Conservation (phyloP, 108 stramenopile genomes). For the Fragilaria crotonensis region DNA sequence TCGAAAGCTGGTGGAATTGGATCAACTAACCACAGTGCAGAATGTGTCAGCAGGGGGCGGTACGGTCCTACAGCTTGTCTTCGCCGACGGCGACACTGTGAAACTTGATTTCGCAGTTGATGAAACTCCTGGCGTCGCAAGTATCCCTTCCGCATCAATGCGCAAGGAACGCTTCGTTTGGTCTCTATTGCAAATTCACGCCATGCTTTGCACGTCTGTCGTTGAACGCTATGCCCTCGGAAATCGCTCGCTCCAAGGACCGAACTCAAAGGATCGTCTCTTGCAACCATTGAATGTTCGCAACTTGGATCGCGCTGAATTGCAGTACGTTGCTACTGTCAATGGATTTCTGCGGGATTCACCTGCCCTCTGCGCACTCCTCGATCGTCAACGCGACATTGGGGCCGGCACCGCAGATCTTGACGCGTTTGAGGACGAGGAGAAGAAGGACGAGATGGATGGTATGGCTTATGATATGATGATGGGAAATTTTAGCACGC, state of each 20-base stretch:
- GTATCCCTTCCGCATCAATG: constrained; percentile 34
- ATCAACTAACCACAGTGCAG: constrained; percentile 72
- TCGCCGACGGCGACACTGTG: constrained; percentile 71
- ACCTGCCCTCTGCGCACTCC: constrained; percentile 44
- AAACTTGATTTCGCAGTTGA: constrained; percentile 60
- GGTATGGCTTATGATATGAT: constrained; percentile 81
- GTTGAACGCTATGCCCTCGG: constrained; percentile 57
- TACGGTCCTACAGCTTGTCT: constrained; percentile 59
- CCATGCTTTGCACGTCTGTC: constrained; percentile 77
- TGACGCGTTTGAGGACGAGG: constrained; percentile 27
- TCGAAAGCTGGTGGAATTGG: constrained; percentile 66
- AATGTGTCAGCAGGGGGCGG: constrained; percentile 31
- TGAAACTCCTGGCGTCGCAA: constrained; percentile 34
- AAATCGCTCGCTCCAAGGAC: constrained; percentile 6
- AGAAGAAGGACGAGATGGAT: constrained; percentile 58
- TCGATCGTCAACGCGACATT: constrained; percentile 66
- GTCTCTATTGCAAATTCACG: constrained; percentile 77
- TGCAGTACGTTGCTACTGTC: constrained; percentile 78
- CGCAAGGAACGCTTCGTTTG: constrained; percentile 76
- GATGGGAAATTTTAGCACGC: constrained; percentile 78
- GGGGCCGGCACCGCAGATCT: constrained; percentile 13
- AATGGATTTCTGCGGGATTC: constrained; percentile 64
- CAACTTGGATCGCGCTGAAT: constrained; percentile 71
- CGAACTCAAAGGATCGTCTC: constrained; percentile 3
- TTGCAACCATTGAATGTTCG: constrained; percentile 66